Evolutionary conservation across 345 rosid species (phyloP).

Genomic region (Acer yangbiense): DNA sequence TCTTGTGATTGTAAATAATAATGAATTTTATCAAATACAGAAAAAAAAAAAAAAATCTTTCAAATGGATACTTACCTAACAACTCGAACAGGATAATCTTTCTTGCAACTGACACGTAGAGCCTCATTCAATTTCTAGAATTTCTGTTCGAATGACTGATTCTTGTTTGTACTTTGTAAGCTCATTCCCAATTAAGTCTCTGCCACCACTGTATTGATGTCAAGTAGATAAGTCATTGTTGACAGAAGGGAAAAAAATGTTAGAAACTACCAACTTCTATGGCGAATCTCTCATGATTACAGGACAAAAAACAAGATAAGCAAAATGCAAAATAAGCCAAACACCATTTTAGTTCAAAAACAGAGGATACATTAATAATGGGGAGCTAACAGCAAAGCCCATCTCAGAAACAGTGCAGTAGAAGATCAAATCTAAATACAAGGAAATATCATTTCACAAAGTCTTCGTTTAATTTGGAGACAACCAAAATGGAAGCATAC

Average conservation of each 20-base stretch:
- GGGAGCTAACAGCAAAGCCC: neutral
- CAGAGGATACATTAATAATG: neutral
- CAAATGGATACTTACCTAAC: constrained; percentile 40
- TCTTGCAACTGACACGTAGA: constrained; percentile 56
- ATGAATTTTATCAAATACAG: too few relatives aligned
- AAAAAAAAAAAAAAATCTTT: neutral
- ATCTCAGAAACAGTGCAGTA: neutral
- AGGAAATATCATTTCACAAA: neutral
- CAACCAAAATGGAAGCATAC: neutral
- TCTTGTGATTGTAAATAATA: too few relatives aligned
- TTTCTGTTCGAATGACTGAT: constrained; percentile 59
- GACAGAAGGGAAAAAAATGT: neutral
- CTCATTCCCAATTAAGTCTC: constrained; percentile 64
- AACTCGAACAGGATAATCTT: constrained; percentile 70
- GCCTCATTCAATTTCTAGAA: constrained; percentile 56
- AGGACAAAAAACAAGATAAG: neutral
- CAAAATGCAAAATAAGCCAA: neutral
- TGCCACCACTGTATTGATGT: constrained; percentile 53
- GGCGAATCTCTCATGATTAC: neutral
- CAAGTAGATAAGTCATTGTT: constrained; percentile 6
- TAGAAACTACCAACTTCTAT: neutral
- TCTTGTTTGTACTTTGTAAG: constrained; percentile 45
- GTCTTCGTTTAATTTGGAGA: neutral
- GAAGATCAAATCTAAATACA: too few relatives aligned
- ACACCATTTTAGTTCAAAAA: neutral